phyloP scores from a whole-genome alignment of 1,284 basidiomycete genomes.

The Ceratobasidium theobromae region DNA sequence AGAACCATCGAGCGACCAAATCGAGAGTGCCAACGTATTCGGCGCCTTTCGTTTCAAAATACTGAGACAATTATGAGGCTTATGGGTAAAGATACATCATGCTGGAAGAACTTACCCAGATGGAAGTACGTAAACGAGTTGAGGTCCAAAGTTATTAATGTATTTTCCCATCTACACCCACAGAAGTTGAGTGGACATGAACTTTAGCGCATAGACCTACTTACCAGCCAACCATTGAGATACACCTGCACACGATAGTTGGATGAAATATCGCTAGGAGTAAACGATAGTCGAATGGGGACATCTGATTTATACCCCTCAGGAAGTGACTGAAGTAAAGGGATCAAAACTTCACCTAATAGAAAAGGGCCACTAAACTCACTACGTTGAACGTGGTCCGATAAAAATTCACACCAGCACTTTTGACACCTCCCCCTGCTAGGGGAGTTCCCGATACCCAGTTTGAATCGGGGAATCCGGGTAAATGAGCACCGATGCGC shows the following conservation, averaged over 20 bases:
- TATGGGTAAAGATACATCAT: too few species aligned
- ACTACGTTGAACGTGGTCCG: conserved; percentile 53
- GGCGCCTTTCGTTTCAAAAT: conserved; percentile 47
- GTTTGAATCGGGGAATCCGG: conserved; percentile 56
- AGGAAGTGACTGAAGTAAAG: background rate
- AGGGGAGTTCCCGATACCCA: conserved; percentile 49
- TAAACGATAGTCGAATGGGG: conserved; percentile 50
- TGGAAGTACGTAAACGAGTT: conserved; percentile 52
- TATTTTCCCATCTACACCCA: conserved; percentile 48
- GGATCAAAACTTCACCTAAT: background rate
- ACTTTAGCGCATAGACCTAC: conserved; percentile 7
- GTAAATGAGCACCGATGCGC: conserved; percentile 78
- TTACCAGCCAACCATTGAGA: conserved; percentile 54
- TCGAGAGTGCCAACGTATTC: conserved; percentile 51
- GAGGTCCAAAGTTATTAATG: conserved; percentile 54
- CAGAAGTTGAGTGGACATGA: background rate
- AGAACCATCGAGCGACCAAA: conserved; percentile 51
- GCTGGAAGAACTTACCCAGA: conserved; percentile 47
- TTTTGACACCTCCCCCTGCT: conserved; percentile 40
- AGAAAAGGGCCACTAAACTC: conserved; percentile 21
- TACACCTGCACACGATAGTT: conserved; percentile 55
- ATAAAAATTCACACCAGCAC: conserved; percentile 56
- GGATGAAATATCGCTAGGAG: conserved; percentile 48
- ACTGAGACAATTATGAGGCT: conserved; percentile 37
- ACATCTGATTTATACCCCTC: conserved; percentile 42